A percentile compares a stretch with the other conserved stretches of the same genome.
These are phyloP conservation scores for Diaporthe ilicicola DNA, from an alignment of 2,329 filamentous ascomycete genomes.

Conservation along the genomic window DNA sequence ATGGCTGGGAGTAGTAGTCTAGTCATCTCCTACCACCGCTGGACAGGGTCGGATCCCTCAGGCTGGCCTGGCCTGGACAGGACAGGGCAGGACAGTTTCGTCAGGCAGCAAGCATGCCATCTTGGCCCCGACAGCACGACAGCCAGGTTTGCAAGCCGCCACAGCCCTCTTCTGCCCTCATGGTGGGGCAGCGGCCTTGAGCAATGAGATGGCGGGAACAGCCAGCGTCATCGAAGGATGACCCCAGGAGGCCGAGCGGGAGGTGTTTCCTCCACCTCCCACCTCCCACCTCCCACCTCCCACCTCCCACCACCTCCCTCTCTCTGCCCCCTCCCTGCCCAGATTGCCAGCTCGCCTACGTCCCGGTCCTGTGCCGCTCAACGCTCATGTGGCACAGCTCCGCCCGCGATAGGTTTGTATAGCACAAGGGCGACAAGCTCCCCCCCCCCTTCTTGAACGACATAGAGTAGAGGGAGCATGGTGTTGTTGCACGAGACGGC, in stretches of 20 bases:
- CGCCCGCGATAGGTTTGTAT: constrained; percentile 19
- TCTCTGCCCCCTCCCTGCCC: background rate
- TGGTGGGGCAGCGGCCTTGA: constrained; percentile 20
- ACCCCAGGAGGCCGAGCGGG: constrained; percentile 19
- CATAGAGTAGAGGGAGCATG: background rate
- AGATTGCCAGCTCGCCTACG: too few relatives aligned
- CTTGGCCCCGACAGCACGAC: background rate
- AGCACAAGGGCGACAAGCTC: constrained; percentile 6
- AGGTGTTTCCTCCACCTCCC: constrained; percentile 5
- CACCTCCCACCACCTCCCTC: background rate
- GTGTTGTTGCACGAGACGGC: background rate
- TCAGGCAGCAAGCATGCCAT: constrained; percentile 4
- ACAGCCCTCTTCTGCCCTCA: background rate
- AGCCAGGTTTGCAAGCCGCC: background rate
- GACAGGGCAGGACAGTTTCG: background rate
- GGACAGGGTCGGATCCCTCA: background rate
- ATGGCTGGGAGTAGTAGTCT: background rate
- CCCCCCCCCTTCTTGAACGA: background rate
- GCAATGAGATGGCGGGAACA: constrained; percentile 18
- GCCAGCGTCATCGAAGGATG: constrained; percentile 22
- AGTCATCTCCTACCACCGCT: background rate
- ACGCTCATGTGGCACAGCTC: background rate
- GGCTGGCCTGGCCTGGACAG: constrained; percentile 1
- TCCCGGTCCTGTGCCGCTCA: background rate
- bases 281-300: background rate